Evolutionary conservation across 2,329 filamentous ascomycete species (phyloP).

Genomic region (Macrophomina phaseolina): DNA sequence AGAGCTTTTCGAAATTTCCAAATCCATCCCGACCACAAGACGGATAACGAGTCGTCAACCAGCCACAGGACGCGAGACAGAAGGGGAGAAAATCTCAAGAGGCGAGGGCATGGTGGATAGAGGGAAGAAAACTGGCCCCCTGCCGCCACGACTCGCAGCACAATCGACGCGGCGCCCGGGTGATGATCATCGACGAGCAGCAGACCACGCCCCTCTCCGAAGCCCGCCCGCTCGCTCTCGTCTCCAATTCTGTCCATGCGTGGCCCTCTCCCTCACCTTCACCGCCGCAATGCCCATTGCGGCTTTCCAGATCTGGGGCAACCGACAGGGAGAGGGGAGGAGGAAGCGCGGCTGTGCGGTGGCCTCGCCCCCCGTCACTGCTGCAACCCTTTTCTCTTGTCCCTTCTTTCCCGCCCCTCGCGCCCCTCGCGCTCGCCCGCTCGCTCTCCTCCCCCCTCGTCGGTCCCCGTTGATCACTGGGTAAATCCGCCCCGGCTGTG

Average conservation of each 20-base stretch:
- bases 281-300: conserved; percentile 4
- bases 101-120: background rate
- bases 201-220: background rate
- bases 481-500: conserved; percentile 14
- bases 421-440: background rate
- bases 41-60: background rate
- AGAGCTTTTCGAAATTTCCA: background rate
- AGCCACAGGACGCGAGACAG: background rate
- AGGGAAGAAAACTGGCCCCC: background rate
- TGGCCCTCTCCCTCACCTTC: background rate
- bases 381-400: background rate
- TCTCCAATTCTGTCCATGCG: background rate
- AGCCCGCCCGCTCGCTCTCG: background rate
- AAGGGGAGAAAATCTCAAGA: background rate
- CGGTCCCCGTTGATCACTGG: conserved; percentile 14
- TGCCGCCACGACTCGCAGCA: background rate
- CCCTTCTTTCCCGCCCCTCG: background rate
- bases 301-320: conserved; percentile 11
- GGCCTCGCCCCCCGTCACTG: background rate
- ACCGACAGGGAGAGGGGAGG: conserved; percentile 1
- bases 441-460: background rate
- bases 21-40: background rate
- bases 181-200: background rate
- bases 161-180: background rate
- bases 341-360: background rate